Conservation (phyloP, 1,284 basidiomycete genomes). For the Cutaneotrichosporon daszewskae region DNA sequence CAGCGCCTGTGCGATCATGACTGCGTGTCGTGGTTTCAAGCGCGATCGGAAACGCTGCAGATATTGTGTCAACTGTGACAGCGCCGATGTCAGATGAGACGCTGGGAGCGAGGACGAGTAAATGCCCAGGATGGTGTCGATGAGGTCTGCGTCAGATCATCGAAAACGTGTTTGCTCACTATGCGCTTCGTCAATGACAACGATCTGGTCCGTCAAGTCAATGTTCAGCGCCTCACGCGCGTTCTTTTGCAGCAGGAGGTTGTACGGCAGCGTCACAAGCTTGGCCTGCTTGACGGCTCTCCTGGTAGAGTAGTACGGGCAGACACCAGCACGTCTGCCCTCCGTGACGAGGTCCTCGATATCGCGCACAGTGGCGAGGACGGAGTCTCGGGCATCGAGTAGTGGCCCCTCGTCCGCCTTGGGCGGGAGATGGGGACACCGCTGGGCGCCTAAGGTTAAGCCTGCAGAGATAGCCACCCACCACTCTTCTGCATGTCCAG, state of each 20-base stretch:
- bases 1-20: slow-evolving; percentile 76
- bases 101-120: slow-evolving; percentile 68
- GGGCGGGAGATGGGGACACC: slow-evolving; percentile 75
- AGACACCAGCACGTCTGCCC: slow-evolving; percentile 64
- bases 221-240: slow-evolving; percentile 84
- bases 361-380: slow-evolving; percentile 80
- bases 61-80: slow-evolving; percentile 75
- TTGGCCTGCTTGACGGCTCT: slow-evolving; percentile 83
- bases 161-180: slow-evolving; percentile 54
- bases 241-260: slow-evolving; percentile 76
- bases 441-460: slow-evolving; percentile 50
- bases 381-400: slow-evolving; percentile 82
- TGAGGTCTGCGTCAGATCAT: slow-evolving; percentile 57
- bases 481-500: slow-evolving; percentile 73
- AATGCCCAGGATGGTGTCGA: slow-evolving; percentile 78
- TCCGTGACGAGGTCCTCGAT: slow-evolving; percentile 84
- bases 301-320: slow-evolving; percentile 90
- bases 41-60: slow-evolving; percentile 69
- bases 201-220: slow-evolving; percentile 71
- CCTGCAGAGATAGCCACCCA: slow-evolving; percentile 36
- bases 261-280: slow-evolving; percentile 88
- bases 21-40: slow-evolving; percentile 65
- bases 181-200: slow-evolving; percentile 95
- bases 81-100: slow-evolving; percentile 57
- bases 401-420: slow-evolving; percentile 65